Percentiles rank a stretch among this genome's conserved stretches.
phyloP scores from a whole-genome alignment of 1,139 yeast genomes.

The Pichia sp. region DNA sequence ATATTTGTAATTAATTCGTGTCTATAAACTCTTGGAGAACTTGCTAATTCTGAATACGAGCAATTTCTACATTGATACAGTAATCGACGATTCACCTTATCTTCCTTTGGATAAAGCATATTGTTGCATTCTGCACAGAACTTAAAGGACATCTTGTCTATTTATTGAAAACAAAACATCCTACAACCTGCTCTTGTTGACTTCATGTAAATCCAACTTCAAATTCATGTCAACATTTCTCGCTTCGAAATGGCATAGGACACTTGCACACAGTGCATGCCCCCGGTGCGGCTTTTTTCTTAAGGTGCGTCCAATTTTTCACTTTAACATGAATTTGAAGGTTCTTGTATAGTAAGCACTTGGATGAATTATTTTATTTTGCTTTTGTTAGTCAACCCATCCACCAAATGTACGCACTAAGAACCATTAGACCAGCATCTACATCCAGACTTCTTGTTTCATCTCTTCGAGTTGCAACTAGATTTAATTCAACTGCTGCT shows the following conservation, averaged over 20 bases:
- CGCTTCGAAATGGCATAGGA: neutral
- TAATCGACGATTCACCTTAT: slow-evolving; percentile 62
- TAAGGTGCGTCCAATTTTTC: neutral
- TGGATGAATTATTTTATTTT: too few species aligned
- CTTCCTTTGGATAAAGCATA: slow-evolving; percentile 98
- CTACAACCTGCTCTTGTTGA: too few species aligned
- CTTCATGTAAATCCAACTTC: too few species aligned
- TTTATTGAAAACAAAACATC: neutral
- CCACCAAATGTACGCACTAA: slow-evolving; percentile 4
- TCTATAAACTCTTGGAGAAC: slow-evolving; percentile 80
- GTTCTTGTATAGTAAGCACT: too few species aligned
- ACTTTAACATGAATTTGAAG: neutral
- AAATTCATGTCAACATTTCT: neutral
- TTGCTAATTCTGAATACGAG: slow-evolving; percentile 88
- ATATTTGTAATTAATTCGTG: slow-evolving; percentile 87
- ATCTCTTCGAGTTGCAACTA: slow-evolving; percentile 9
- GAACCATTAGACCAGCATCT: slow-evolving; percentile 5
- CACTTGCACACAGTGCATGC: neutral
- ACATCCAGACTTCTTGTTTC: slow-evolving; percentile 3
- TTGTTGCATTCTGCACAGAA: slow-evolving; percentile 94
- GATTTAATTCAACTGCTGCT: neutral
- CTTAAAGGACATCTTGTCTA: slow-evolving; percentile 67
- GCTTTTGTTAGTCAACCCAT: neutral
- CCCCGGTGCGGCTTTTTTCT: neutral
- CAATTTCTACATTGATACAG: slow-evolving; percentile 94